Conservation (phyloP, 176 grass and related monocot genomes). For the Phoenix roebelenii region DNA sequence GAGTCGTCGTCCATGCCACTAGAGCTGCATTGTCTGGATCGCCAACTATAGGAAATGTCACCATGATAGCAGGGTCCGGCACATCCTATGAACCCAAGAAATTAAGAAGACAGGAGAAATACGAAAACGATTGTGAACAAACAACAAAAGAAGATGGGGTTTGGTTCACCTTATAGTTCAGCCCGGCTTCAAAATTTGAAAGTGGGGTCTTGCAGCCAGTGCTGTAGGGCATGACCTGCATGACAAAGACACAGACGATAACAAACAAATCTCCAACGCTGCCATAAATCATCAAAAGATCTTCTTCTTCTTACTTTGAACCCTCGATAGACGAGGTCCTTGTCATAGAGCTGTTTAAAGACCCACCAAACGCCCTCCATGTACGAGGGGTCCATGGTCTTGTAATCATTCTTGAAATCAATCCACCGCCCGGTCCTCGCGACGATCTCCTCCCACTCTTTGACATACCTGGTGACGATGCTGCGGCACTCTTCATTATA, state of each 20-base stretch:
- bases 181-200: slow-evolving; percentile 85
- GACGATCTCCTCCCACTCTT: slow-evolving; percentile 76
- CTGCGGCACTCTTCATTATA: slow-evolving; percentile 83
- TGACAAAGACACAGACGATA: slow-evolving; percentile 10
- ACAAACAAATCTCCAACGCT: neutral
- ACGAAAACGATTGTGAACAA: neutral
- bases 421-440: slow-evolving; percentile 87
- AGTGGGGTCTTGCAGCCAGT: slow-evolving; percentile 88
- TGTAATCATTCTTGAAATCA: slow-evolving; percentile 90
- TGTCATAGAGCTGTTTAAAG: slow-evolving; percentile 61
- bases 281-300: too few relatives aligned
- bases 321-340: slow-evolving; percentile 74
- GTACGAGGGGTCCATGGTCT: slow-evolving; percentile 80
- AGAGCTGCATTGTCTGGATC: slow-evolving; percentile 62
- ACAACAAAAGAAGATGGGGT: neutral
- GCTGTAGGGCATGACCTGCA: slow-evolving; percentile 97
- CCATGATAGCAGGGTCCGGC: slow-evolving; percentile 77
- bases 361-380: slow-evolving; percentile 98
- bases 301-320: slow-evolving; percentile 46
- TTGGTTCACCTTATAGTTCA: slow-evolving; percentile 66
- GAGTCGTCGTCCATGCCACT: slow-evolving; percentile 95
- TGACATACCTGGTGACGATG: slow-evolving; percentile 92
- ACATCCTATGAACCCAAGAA: slow-evolving; percentile 40
- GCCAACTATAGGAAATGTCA: slow-evolving; percentile 61
- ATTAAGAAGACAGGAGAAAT: neutral